Evolutionary conservation across 805 yeast genomes (phyloP), one percentile per base, ranked within the genome.

Genomic region (Hanseniaspora vineae): DNA sequence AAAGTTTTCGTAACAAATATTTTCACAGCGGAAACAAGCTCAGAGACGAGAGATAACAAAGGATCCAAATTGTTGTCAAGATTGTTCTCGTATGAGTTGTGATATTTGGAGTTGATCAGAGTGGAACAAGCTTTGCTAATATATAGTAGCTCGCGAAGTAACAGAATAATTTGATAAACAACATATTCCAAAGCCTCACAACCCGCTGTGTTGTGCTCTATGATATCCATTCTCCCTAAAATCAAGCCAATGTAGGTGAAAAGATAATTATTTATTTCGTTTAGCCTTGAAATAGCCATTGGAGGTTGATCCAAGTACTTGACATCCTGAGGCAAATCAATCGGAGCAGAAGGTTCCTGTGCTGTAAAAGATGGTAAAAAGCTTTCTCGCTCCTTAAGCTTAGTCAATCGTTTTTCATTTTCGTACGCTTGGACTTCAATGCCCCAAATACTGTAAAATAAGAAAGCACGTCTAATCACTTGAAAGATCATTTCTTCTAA

Each of bases 211-310:
- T 83, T 84, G 54, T 80, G 82, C 57, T 84, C 92, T 35, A 84
- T 77, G 61, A 84, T 69, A 60, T 84, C 92, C 52, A 84, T 64
- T 55, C 94, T 66, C n/a, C 94, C 94, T 14, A 82, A 69, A 10
- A 84, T 74, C 53, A 84, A 56, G 2, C 82, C 80, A 52, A 83
- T 67, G 55, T 84, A 84, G 1, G 76, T 69, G 55, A 75, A 74
- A 14, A 82, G 57, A 5, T 80, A 66, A 29, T 76, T 73, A 54
- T 81, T 74, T 39, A 83, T 73, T 60, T 83, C 89, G 23, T 77
- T 73, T 20, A 83, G 66, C 54, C 94, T 68, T 48, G 70, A 73
- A 48, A 75, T 70, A 0, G 86, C 85, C 47, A 67, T 64, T 2
- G 94, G 94, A 1, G 86, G 77, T 1, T 60, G 52, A 1, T 58